Evolutionary conservation across 108 stramenopile species (phyloP).

Genomic region (Nitzschia palea): DNA sequence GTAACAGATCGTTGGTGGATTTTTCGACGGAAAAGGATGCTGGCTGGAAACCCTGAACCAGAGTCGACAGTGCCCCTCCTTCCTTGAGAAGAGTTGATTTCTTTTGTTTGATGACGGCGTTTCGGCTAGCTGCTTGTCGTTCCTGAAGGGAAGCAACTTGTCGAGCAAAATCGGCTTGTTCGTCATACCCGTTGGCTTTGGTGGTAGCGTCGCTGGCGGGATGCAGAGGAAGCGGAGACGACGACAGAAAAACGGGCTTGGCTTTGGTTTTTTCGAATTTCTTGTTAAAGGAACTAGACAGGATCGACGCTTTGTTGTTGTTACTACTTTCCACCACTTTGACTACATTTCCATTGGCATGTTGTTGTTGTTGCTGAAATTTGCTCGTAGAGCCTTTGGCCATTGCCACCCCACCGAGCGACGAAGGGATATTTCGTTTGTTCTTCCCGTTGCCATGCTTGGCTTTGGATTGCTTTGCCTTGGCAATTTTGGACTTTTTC

Average conservation of each 20-base stretch:
- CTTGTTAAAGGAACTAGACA: neutral
- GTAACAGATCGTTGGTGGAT: constrained; percentile 7
- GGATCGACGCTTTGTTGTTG: neutral
- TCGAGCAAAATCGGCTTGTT: constrained; percentile 14
- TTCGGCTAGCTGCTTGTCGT: constrained; percentile 9
- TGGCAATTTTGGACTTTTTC: constrained; percentile 20
- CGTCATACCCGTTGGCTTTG: neutral
- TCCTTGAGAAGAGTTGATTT: constrained; percentile 9
- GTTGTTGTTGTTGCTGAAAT: constrained; percentile 12
- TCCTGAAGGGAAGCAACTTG: constrained; percentile 23
- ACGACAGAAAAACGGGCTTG: constrained; percentile 11
- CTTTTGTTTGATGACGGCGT: constrained; percentile 1
- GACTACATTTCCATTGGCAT: neutral
- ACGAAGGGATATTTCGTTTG: neutral
- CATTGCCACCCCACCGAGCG: constrained; percentile 17
- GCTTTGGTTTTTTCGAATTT: neutral
- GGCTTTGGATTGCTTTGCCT: constrained; percentile 19
- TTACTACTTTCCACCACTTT: neutral
- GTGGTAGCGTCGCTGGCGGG: neutral
- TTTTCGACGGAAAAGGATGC: constrained; percentile 21
- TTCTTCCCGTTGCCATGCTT: neutral
- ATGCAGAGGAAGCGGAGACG: neutral
- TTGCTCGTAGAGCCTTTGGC: constrained; percentile 20
- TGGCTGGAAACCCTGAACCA: neutral
- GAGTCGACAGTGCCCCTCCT: constrained; percentile 6